phyloP scores from a whole-genome alignment of 495 filamentous ascomycete genomes.

The Xylaria scruposa region DNA sequence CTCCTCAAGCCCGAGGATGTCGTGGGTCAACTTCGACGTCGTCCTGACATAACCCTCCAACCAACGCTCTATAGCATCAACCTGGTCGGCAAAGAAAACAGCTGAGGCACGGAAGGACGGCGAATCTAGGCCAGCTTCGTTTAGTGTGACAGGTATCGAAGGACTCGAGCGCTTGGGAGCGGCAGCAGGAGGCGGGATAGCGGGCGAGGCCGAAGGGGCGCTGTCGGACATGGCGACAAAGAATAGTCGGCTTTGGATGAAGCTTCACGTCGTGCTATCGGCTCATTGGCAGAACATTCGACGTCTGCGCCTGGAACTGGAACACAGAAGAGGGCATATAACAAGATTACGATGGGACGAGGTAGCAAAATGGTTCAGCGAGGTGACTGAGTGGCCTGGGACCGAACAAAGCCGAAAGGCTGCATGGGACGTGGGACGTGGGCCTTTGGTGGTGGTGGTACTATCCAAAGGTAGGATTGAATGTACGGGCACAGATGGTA shows the following conservation, averaged over 20 bases:
- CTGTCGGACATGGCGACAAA: constrained; percentile 28
- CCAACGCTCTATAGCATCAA: constrained; percentile 92
- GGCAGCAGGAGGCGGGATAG: constrained; percentile 26
- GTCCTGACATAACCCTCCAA: constrained; percentile 84
- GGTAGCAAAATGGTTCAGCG: not conserved
- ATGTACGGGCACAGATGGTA: no score
- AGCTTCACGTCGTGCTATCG: constrained; percentile 9
- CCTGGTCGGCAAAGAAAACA: constrained; percentile 88
- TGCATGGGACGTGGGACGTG: not conserved
- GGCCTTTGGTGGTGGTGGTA: not conserved
- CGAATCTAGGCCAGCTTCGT: constrained; percentile 94
- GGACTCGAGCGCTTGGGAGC: constrained; percentile 43
- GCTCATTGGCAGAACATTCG: constrained; percentile 14
- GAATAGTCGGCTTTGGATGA: constrained; percentile 11
- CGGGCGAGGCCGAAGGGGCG: constrained; percentile 29
- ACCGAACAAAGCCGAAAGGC: not conserved
- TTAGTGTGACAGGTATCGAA: constrained; percentile 78
- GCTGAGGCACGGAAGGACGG: constrained; percentile 92
- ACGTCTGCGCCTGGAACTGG: not conserved
- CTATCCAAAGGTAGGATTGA: no score
- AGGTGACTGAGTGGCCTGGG: not conserved
- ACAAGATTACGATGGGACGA: no score
- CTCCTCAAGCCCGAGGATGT: constrained; percentile 72
- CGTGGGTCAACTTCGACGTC: constrained; percentile 76
- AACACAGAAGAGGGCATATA: not conserved